Evolutionary conservation across 2,329 filamentous ascomycete species (phyloP), one percentile per base, ranked within the genome.

Genomic region (Phialophora macrospora): DNA sequence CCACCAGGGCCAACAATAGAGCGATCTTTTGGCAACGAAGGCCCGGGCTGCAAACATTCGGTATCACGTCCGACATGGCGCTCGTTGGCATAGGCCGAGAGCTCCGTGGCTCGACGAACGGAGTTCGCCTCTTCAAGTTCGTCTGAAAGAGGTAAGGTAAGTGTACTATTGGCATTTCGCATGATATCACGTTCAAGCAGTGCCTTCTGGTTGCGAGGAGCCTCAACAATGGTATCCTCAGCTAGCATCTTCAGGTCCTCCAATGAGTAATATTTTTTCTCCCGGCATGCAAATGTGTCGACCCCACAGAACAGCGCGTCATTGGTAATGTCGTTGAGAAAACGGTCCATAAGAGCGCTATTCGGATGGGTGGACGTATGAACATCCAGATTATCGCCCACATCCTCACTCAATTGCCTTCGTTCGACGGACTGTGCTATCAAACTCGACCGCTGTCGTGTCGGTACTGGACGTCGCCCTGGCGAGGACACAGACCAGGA

Each of bases 181-280:
- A 34, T 20, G 3, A n/a, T 49, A 14, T n/a, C 17, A n/a, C 24
- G 14, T 24, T 32, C 56, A 24, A 34, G n/a, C 8, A 30, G 26
- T 34, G 41, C 7, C 17, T 32, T 30, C 34, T 54, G 44, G 28
- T 26, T 22, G 26, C n/a, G 17, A 24, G 26, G 11, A 26, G 46
- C 7, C 28, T 24, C 22, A 6, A 28, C 17, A 14, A 30, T 55
- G 8, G 52, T 22, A 14, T 46, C 14, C 5, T n/a, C 32, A 55
- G 67, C 62, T 20, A 65, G 58, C 34, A 28, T 41, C 32, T 68
- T 71, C 32, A 69, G 46, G n/a, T 70, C 69, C n/a, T 67, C 62
- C 32, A 71, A 56, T 2, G 69, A 68, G 48, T 62, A 64, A 54
- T 62, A 55, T n/a, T 22, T 59, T 46, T 52, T 61, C 5, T 20